Percentiles rank a stretch among this genome's conserved stretches.
Conservation (phyloP, 495 filamentous ascomycete species). For the Usnea hakonensis region DNA sequence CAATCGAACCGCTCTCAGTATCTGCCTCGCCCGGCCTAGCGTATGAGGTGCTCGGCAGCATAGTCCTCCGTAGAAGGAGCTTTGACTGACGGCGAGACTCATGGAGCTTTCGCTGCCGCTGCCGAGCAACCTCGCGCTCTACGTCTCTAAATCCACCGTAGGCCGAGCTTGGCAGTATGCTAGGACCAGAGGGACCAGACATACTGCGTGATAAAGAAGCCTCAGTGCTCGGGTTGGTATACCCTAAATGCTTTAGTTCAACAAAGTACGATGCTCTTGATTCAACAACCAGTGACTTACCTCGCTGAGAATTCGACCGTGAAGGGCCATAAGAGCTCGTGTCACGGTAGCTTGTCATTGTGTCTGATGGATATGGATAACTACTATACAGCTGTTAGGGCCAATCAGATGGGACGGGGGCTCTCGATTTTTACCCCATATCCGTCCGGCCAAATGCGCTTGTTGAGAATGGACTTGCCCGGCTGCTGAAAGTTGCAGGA, state of each 20-base stretch:
- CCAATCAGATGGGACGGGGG: background rate
- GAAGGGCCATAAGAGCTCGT: slow-evolving; percentile 16
- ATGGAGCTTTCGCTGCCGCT: slow-evolving; percentile 24
- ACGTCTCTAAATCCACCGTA: slow-evolving; percentile 21
- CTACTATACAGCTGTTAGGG: slow-evolving; percentile 1
- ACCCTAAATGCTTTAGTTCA: slow-evolving; percentile 18
- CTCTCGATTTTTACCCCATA: slow-evolving; percentile 16
- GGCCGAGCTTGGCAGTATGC: slow-evolving; percentile 28
- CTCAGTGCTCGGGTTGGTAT: slow-evolving; percentile 16
- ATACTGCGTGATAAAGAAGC: slow-evolving; percentile 26
- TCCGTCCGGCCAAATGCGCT: slow-evolving; percentile 7
- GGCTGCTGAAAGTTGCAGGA: slow-evolving; percentile 10
- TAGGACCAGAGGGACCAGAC: slow-evolving; percentile 26
- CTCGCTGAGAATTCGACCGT: slow-evolving; percentile 21
- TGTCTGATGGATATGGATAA: slow-evolving; percentile 7
- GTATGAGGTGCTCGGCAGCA: slow-evolving; percentile 21
- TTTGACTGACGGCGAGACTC: slow-evolving; percentile 24
- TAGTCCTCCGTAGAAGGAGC: slow-evolving; percentile 18
- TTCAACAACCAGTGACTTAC: slow-evolving; percentile 1
- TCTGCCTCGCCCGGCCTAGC: slow-evolving; percentile 22
- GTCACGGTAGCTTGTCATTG: slow-evolving; percentile 14
- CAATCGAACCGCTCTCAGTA: slow-evolving; percentile 23
- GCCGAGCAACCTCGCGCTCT: slow-evolving; percentile 26
- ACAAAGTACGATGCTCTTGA: background rate
- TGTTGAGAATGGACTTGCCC: slow-evolving; percentile 12